A percentile compares a stretch with the other conserved stretches of the same genome.
Conservation (phyloP, 176 grass and related monocot genomes). For the Carex parvula region DNA sequence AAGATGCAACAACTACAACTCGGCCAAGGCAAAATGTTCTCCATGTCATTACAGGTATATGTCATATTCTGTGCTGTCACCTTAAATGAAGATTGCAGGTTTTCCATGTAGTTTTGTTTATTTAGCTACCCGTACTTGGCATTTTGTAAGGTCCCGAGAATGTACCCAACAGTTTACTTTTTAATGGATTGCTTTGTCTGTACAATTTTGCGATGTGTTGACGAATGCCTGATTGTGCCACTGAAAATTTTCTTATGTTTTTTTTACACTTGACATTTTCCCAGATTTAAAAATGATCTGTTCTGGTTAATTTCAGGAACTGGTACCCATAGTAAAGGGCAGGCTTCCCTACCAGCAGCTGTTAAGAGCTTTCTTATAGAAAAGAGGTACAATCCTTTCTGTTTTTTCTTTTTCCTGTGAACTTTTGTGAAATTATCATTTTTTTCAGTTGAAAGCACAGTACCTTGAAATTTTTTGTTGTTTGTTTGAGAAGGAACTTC, state of each 20-base stretch:
- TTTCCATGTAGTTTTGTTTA: constrained; percentile 9
- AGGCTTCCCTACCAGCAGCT: constrained; percentile 67
- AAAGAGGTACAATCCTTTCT: constrained; percentile 39
- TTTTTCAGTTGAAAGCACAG: not conserved
- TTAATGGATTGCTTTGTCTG: too few relatives aligned
- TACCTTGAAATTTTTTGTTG: not conserved
- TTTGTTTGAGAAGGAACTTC: not conserved
- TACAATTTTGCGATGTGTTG: not conserved
- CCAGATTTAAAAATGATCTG: not conserved
- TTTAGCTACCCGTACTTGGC: not conserved
- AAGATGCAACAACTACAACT: constrained; percentile 30
- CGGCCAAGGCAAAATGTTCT: constrained; percentile 49
- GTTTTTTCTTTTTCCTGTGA: not conserved
- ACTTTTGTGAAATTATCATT: too few relatives aligned
- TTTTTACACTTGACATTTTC: not conserved
- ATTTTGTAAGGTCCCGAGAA: not conserved
- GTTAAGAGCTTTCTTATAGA: constrained; percentile 73
- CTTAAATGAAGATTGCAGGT: not conserved
- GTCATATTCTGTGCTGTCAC: constrained; percentile 7
- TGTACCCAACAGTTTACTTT: not conserved
- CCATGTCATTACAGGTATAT: constrained; percentile 76
- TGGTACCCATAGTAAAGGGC: constrained; percentile 84
- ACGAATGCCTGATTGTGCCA: not conserved
- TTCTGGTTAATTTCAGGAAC: constrained; percentile 52
- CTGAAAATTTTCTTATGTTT: not conserved